phyloP scores from a whole-genome alignment of 176 grass and related monocot species.

The Oryza rufipogon region DNA sequence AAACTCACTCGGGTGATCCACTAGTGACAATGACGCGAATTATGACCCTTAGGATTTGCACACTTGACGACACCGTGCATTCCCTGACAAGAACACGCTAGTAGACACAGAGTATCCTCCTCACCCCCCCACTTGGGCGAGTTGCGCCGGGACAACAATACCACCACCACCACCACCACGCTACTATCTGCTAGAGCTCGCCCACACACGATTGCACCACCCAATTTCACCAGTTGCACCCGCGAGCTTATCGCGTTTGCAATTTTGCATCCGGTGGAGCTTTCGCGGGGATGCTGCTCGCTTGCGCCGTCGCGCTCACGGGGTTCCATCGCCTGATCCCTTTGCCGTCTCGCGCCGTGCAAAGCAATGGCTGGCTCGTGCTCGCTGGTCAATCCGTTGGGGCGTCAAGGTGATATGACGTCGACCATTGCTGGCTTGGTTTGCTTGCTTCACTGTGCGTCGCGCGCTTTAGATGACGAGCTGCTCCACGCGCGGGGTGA shows the following conservation, averaged over 20 bases:
- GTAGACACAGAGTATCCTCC: neutral
- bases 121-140: conserved; percentile 42
- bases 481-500: conserved; percentile 46
- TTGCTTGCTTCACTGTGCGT: no score
- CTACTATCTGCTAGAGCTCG: neutral
- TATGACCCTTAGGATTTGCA: neutral
- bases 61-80: neutral
- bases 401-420: neutral
- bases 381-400: neutral
- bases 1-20: neutral
- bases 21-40: conserved; percentile 16
- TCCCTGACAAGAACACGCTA: conserved; percentile 15
- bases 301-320: conserved; percentile 1
- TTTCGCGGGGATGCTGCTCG: conserved; percentile 10
- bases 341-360: conserved; percentile 35
- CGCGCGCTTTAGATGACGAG: conserved; percentile 55
- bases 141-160: conserved; percentile 28
- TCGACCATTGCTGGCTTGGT: conserved; percentile 9
- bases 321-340: conserved; percentile 2
- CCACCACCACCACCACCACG: neutral
- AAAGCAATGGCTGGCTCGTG: neutral
- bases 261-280: conserved; percentile 28
- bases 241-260: conserved; percentile 38
- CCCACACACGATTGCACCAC: conserved; percentile 8
- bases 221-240: conserved; percentile 20